phyloP scores from a whole-genome alignment of 2,329 filamentous ascomycete genomes.

The Ophiocordyceps camponoti-leonardi region DNA sequence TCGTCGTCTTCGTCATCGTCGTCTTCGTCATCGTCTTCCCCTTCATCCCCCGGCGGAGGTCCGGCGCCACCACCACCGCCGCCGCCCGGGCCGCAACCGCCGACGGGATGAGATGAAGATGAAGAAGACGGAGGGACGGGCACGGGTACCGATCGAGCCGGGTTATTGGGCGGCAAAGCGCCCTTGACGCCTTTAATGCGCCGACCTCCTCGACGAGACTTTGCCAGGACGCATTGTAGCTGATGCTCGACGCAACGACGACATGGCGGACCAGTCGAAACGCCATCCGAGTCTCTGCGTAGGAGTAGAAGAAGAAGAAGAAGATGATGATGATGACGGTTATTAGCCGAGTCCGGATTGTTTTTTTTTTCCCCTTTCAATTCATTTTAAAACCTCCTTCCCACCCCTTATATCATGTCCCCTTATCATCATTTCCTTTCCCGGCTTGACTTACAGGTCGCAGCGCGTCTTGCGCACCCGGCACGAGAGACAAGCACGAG shows the following conservation, averaged over 20 bases:
- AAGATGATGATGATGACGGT: no score
- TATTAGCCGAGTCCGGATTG: no score
- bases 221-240: conserved; percentile 21
- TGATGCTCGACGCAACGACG: conserved; percentile 19
- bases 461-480: conserved; percentile 15
- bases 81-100: no score
- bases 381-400: no score
- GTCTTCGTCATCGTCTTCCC: background rate
- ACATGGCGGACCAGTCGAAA: conserved; percentile 18
- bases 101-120: no score
- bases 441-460: conserved; percentile 13
- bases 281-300: conserved; percentile 11
- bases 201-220: conserved; percentile 19
- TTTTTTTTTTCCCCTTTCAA: no score
- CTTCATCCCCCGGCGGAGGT: background rate
- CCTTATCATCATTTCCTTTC: no score
- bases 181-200: conserved; percentile 12
- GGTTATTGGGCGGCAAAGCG: conserved; percentile 1
- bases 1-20: conserved; percentile 2
- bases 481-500: conserved; percentile 14
- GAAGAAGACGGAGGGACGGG: background rate
- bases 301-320: no score
- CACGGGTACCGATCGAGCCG: background rate
- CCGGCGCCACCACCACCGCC: background rate
- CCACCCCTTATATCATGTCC: no score